Conservation (phyloP, 2,329 filamentous ascomycete species). For the Hymenoscyphus albidus region DNA sequence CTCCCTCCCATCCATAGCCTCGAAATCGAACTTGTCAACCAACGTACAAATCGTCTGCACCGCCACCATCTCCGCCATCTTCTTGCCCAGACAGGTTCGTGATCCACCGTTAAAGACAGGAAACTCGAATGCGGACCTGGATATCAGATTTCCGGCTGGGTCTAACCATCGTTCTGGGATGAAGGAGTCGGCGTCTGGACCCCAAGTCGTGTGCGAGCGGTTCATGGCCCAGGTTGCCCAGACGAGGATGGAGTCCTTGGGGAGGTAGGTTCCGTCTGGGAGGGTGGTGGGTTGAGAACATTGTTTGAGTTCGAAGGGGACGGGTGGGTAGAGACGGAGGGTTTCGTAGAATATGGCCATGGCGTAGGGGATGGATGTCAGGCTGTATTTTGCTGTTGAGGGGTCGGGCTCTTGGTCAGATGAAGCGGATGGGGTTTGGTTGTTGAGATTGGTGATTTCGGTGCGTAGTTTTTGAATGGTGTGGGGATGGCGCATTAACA, state of each 20-base stretch:
- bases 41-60: conserved; percentile 53
- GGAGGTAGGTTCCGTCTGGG: conserved; percentile 58
- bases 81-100: conserved; percentile 58
- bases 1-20: conserved; percentile 40
- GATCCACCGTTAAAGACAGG: conserved; percentile 63
- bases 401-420: conserved; percentile 12
- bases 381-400: conserved; percentile 24
- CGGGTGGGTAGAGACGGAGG: conserved; percentile 58
- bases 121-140: conserved; percentile 51
- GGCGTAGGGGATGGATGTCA: conserved; percentile 49
- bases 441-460: conserved; percentile 37
- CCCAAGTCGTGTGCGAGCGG: conserved; percentile 53
- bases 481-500: conserved; percentile 50
- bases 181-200: conserved; percentile 52
- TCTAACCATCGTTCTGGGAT: conserved; percentile 55
- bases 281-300: conserved; percentile 48
- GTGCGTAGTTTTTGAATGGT: conserved; percentile 41
- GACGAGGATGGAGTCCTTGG: conserved; percentile 50
- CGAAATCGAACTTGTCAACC: conserved; percentile 49
- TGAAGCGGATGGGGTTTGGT: conserved; percentile 14
- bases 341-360: conserved; percentile 60
- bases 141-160: conserved; percentile 39
- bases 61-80: conserved; percentile 59
- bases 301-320: conserved; percentile 65
- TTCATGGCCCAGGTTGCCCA: conserved; percentile 66